A percentile compares a stretch with the other conserved stretches of the same genome.
Evolutionary conservation across 1,284 basidiomycete genomes (phyloP).

Genomic region (Cutaneotrichosporon daszewskae): DNA sequence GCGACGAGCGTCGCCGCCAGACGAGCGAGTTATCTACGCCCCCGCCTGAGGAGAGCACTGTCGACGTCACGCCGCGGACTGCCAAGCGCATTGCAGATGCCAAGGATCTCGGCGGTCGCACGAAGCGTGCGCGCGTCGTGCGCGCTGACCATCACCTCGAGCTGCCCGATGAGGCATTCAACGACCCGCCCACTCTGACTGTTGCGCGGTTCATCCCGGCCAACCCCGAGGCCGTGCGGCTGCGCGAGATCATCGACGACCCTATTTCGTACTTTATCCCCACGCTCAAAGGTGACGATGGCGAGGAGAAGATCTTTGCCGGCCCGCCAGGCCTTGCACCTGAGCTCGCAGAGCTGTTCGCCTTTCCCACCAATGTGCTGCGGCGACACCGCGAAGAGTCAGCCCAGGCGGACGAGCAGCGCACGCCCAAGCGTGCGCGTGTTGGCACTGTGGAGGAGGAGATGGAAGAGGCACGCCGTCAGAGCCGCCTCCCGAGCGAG

Average conservation of each 20-base stretch:
- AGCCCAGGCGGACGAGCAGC: constrained; percentile 26
- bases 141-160: constrained; percentile 67
- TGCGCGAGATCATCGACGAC: constrained; percentile 77
- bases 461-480: constrained; percentile 60
- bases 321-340: constrained; percentile 64
- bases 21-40: constrained; percentile 41
- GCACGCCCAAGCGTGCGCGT: neutral
- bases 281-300: no score
- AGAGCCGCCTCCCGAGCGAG: constrained; percentile 9
- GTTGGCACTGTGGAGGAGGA: constrained; percentile 36
- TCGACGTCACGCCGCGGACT: constrained; percentile 53
- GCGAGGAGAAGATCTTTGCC: constrained; percentile 58
- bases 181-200: constrained; percentile 65
- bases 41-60: constrained; percentile 28
- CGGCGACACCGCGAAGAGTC: constrained; percentile 48
- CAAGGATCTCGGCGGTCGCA: constrained; percentile 24
- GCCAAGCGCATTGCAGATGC: constrained; percentile 46
- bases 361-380: constrained; percentile 61
- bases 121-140: constrained; percentile 57
- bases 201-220: constrained; percentile 76
- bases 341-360: constrained; percentile 74
- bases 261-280: constrained; percentile 80
- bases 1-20: constrained; percentile 49
- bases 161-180: constrained; percentile 64
- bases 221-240: constrained; percentile 70